A percentile compares a stretch with the other conserved stretches of the same genome.
Evolutionary conservation across 1,284 basidiomycete genomes (phyloP).

Genomic region (Schizophyllum commune): DNA sequence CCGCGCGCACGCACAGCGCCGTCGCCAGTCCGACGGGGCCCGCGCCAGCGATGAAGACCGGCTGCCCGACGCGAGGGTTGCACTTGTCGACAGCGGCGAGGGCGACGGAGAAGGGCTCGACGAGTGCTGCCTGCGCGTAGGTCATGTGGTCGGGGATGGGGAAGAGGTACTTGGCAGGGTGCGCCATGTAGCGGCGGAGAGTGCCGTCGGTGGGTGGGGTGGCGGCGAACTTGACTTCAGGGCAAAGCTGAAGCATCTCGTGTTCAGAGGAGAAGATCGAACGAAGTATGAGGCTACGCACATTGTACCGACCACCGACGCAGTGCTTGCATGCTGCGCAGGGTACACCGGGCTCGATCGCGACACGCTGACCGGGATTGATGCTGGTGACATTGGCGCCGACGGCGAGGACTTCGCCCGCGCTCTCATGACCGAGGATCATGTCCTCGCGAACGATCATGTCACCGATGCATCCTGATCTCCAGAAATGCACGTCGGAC

Average conservation of each 20-base stretch:
- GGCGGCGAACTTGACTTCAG: constrained; percentile 77
- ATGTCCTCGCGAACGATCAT: neutral
- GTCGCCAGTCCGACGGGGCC: constrained; percentile 93
- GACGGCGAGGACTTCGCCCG: constrained; percentile 22
- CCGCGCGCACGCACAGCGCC: constrained; percentile 87
- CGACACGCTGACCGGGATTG: constrained; percentile 20
- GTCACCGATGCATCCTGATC: neutral
- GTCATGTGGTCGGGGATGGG: constrained; percentile 66
- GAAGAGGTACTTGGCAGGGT: constrained; percentile 71
- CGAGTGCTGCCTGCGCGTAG: constrained; percentile 83
- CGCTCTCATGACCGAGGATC: constrained; percentile 29
- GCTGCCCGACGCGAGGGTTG: constrained; percentile 62
- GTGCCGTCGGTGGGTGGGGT: constrained; percentile 90
- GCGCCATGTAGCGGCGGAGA: constrained; percentile 71
- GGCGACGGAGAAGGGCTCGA: constrained; percentile 92
- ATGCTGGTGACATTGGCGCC: constrained; percentile 22
- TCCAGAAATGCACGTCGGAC: neutral
- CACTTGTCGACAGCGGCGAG: constrained; percentile 85
- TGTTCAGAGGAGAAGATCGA: neutral
- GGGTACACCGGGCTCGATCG: constrained; percentile 8
- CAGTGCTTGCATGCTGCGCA: constrained; percentile 12
- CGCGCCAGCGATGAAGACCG: constrained; percentile 78
- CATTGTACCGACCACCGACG: constrained; percentile 10
- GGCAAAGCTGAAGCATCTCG: constrained; percentile 47
- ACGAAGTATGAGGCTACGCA: neutral